Conservation (phyloP, 148 eudicot genomes). For the Cornus controversa region DNA sequence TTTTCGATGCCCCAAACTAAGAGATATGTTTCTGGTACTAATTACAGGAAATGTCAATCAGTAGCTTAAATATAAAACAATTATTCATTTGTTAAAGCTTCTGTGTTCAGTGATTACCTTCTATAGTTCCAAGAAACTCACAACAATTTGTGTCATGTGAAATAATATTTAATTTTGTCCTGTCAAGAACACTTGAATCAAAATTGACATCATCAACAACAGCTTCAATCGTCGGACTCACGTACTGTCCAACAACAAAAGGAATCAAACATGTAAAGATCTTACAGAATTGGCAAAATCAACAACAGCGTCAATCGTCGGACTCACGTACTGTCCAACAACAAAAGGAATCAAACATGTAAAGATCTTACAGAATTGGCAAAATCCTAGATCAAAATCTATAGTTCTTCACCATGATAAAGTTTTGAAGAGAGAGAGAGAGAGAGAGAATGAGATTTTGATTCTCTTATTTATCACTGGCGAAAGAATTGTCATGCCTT, state of each 20-base stretch:
- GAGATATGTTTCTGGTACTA: not conserved
- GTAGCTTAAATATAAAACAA: not conserved
- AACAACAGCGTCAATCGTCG: constrained; percentile 62
- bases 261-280: too few relatives aligned
- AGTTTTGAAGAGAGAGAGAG: too few relatives aligned
- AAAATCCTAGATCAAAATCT: too few relatives aligned
- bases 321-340: constrained; percentile 67
- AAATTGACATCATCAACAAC: constrained; percentile 69
- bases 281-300: constrained; percentile 64
- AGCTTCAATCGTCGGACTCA: constrained; percentile 59
- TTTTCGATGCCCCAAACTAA: not conserved
- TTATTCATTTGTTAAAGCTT: constrained; percentile 9
- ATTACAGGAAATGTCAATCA: not conserved
- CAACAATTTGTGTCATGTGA: constrained; percentile 74
- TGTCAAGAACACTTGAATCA: constrained; percentile 46
- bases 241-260: constrained; percentile 72
- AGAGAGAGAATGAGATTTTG: too few relatives aligned
- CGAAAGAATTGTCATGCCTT: too few relatives aligned
- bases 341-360: too few relatives aligned
- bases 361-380: constrained; percentile 61
- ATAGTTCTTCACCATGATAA: too few relatives aligned
- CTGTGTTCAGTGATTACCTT: constrained; percentile 40
- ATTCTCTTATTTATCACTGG: too few relatives aligned
- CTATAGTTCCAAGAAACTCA: constrained; percentile 70
- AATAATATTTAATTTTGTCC: constrained; percentile 51